These are phyloP conservation scores for Chrysoporthe austroafricana DNA, from an alignment of 2,329 filamentous ascomycete species.

Conservation along the genomic window DNA sequence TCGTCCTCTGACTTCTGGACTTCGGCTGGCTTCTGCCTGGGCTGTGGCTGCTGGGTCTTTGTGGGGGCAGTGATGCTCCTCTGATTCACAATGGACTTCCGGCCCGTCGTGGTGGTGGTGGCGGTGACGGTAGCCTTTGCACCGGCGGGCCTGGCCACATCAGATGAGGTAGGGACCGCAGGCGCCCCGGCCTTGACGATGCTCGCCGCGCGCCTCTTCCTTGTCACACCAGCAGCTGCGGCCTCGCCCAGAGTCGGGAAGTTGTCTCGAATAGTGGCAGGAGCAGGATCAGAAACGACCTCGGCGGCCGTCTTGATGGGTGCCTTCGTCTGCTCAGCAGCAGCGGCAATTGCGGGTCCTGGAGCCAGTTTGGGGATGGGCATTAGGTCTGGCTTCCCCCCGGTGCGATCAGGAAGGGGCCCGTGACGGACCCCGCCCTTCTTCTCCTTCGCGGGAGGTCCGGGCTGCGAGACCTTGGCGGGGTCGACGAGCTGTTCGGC, in stretches of 20 bases:
- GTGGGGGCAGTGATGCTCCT: neutral
- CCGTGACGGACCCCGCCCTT: constrained; percentile 9
- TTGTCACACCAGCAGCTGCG: constrained; percentile 2
- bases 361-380: neutral
- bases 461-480: constrained; percentile 16
- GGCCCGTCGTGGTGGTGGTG: neutral
- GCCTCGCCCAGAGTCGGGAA: constrained; percentile 23
- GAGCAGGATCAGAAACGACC: neutral
- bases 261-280: neutral
- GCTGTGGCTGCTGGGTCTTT: neutral
- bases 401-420: constrained; percentile 7
- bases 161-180: neutral
- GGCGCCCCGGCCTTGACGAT: constrained; percentile 11
- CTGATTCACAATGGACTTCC: neutral
- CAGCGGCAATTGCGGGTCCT: neutral
- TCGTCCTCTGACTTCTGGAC: constrained; percentile 3
- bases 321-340: constrained; percentile 1
- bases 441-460: constrained; percentile 21
- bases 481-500: constrained; percentile 26
- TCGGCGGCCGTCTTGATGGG: neutral
- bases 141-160: neutral
- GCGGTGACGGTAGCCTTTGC: neutral
- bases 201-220: constrained; percentile 16
- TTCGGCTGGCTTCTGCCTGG: constrained; percentile 2
- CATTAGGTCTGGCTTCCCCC: neutral